phyloP scores from a whole-genome alignment of 306 rosid species.

The Cicer yamashitae region DNA sequence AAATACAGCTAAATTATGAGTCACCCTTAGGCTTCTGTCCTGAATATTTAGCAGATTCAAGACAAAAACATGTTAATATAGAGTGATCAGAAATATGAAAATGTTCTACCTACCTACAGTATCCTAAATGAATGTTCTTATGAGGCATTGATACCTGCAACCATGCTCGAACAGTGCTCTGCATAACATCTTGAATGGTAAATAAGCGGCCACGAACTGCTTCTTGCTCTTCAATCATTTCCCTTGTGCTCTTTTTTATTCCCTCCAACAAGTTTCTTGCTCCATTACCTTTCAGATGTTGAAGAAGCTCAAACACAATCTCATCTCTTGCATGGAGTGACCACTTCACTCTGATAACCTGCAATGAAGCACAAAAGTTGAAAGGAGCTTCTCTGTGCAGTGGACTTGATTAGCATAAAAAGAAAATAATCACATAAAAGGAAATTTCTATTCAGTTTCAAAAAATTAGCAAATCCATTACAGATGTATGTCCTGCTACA shows the following conservation, averaged over 20 bases:
- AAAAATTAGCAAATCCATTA: constrained; percentile 31
- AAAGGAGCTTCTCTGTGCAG: constrained; percentile 24
- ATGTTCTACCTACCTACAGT: constrained; percentile 1
- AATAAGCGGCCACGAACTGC: constrained; percentile 94
- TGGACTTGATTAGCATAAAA: constrained; percentile 18
- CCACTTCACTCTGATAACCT: constrained; percentile 99
- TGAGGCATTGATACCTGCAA: constrained; percentile 65
- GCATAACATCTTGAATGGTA: constrained; percentile 97
- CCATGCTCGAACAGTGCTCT: constrained; percentile 96
- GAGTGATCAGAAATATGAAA: background rate
- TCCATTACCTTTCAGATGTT: constrained; percentile 74
- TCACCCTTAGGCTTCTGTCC: constrained; percentile 91
- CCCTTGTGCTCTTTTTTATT: constrained; percentile 69
- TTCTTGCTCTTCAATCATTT: constrained; percentile 98
- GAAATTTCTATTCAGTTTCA: constrained; percentile 11
- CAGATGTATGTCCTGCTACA: constrained; percentile 21
- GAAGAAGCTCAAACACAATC: constrained; percentile 87
- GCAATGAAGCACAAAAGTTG: constrained; percentile 38
- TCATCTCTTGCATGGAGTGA: constrained; percentile 97
- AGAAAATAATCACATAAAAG: constrained; percentile 20
- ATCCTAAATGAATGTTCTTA: constrained; percentile 28
- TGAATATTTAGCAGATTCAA: constrained; percentile 46
- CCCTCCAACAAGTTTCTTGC: constrained; percentile 68
- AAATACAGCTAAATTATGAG: constrained; percentile 83
- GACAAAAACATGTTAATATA: constrained; percentile 37